Conservation (phyloP, 108 stramenopile species). For the Fragilariopsis cylindrus region DNA sequence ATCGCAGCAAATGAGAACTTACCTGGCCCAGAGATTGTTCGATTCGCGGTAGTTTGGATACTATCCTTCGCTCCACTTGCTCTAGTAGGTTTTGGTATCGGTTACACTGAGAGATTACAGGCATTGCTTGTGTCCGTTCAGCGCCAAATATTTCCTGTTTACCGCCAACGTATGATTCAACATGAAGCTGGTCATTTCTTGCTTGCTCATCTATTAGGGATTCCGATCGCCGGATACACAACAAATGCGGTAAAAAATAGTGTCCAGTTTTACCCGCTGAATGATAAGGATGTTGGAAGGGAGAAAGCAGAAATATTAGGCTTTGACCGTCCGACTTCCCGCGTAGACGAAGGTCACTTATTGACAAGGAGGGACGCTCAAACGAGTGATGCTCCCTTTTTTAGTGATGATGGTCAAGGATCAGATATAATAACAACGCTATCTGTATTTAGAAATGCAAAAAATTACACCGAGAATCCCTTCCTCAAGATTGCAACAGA, state of each 20-base stretch:
- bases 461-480: conserved; percentile 46
- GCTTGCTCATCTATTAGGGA: conserved; percentile 74
- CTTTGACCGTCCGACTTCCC: conserved; percentile 46
- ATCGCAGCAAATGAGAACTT: conserved; percentile 64
- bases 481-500: conserved; percentile 52
- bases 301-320: conserved; percentile 63
- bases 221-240: conserved; percentile 65
- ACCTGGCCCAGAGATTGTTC: conserved; percentile 76
- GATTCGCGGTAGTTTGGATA: conserved; percentile 76
- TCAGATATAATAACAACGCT: conserved; percentile 36
- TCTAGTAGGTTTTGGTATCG: conserved; percentile 83
- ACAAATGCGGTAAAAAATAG: conserved; percentile 85
- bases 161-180: conserved; percentile 78
- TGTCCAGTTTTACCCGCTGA: conserved; percentile 85
- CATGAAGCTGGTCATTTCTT: conserved; percentile 89
- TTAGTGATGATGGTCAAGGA: conserved; percentile 69
- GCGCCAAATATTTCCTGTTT: conserved; percentile 72
- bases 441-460: conserved; percentile 71
- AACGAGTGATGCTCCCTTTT: conserved; percentile 57
- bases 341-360: conserved; percentile 2
- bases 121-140: conserved; percentile 64
- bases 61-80: conserved; percentile 74
- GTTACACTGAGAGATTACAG: conserved; percentile 64
- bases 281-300: conserved; percentile 55
- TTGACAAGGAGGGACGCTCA: not conserved